Conservation (phyloP, 179 eudicot genomes). For the Beta macrorhiza region DNA sequence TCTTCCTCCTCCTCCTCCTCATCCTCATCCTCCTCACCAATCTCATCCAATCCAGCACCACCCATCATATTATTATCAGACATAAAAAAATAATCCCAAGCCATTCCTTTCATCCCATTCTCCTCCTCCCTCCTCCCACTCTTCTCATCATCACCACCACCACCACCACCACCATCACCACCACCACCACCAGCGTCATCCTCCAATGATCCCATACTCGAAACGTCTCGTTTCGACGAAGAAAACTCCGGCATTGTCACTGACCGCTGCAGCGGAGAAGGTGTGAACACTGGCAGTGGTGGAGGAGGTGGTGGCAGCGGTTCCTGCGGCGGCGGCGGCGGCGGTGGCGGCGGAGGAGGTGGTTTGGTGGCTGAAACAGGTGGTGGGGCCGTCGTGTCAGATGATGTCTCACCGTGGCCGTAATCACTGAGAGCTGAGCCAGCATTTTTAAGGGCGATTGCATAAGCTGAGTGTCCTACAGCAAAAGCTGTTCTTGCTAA, state of each 20-base stretch:
- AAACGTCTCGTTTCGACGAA: slow-evolving; percentile 35
- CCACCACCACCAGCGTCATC: slow-evolving; percentile 28
- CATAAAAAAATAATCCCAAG: slow-evolving; percentile 85
- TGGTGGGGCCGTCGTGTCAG: slow-evolving; percentile 18
- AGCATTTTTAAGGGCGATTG: slow-evolving; percentile 59
- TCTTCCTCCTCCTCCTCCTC: slow-evolving; percentile 39
- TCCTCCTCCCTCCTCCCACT: slow-evolving; percentile 15
- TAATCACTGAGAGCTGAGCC: slow-evolving; percentile 83
- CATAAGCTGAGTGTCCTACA: slow-evolving; percentile 69
- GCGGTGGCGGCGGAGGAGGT: slow-evolving; percentile 45
- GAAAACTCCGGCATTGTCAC: slow-evolving; percentile 80
- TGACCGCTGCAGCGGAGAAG: slow-evolving; percentile 71
- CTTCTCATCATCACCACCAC: slow-evolving; percentile 8
- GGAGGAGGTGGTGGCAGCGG: slow-evolving; percentile 78
- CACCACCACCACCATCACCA: slow-evolving; percentile 16
- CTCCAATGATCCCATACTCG: slow-evolving; percentile 51
- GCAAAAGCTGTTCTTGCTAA: slow-evolving; percentile 66
- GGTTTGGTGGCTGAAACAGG: slow-evolving; percentile 27
- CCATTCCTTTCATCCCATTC: slow-evolving; percentile 40
- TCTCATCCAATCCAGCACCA: slow-evolving; percentile 41
- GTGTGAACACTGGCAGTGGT: slow-evolving; percentile 54
- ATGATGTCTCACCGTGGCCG: slow-evolving; percentile 63
- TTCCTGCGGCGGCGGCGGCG: slow-evolving; percentile 45
- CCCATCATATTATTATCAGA: slow-evolving; percentile 37
- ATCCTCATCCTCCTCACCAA: slow-evolving; percentile 43